Conservation (phyloP, 352 stramenopile genomes). For the Phytophthora vignae region DNA sequence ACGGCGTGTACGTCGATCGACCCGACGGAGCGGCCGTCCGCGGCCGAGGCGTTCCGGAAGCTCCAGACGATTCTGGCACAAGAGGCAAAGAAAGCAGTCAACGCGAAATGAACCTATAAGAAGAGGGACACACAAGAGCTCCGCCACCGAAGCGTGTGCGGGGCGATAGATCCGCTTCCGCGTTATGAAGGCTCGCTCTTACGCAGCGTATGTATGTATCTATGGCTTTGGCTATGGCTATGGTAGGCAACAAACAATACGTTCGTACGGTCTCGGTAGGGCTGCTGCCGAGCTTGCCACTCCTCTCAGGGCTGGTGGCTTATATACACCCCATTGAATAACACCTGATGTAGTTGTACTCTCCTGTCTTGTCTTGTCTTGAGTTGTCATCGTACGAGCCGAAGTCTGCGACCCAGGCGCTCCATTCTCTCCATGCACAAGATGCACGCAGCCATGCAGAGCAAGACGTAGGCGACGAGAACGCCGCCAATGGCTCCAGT, state of each 20-base stretch:
- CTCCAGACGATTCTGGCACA: conserved; percentile 48
- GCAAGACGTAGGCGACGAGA: conserved; percentile 26
- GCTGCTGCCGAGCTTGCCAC: conserved; percentile 19
- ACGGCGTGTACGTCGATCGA: conserved; percentile 53
- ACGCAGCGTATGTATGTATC: conserved; percentile 18
- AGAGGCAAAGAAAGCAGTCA: conserved; percentile 37
- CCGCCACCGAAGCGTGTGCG: conserved; percentile 1
- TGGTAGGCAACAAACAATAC: conserved; percentile 11
- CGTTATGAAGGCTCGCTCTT: conserved; percentile 37
- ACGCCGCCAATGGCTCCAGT: conserved; percentile 31
- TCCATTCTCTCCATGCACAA: conserved; percentile 34
- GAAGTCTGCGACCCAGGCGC: conserved; percentile 10
- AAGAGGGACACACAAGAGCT: conserved; percentile 22
- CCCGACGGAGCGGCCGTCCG: conserved; percentile 46
- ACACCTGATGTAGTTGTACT: conserved; percentile 42
- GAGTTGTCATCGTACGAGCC: conserved; percentile 11
- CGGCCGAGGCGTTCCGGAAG: conserved; percentile 45
- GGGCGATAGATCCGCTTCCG: conserved; percentile 33
- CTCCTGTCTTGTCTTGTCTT: conserved; percentile 4
- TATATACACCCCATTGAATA: conserved; percentile 37
- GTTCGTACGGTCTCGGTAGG: conserved; percentile 29
- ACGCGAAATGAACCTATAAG: conserved; percentile 45
- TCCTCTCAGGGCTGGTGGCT: conserved; percentile 17
- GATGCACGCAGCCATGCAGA: conserved; percentile 21
- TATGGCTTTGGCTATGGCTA: neutral